Conservation (phyloP, 768 basidiomycete species). For the Leccinellum rugosiceps region DNA sequence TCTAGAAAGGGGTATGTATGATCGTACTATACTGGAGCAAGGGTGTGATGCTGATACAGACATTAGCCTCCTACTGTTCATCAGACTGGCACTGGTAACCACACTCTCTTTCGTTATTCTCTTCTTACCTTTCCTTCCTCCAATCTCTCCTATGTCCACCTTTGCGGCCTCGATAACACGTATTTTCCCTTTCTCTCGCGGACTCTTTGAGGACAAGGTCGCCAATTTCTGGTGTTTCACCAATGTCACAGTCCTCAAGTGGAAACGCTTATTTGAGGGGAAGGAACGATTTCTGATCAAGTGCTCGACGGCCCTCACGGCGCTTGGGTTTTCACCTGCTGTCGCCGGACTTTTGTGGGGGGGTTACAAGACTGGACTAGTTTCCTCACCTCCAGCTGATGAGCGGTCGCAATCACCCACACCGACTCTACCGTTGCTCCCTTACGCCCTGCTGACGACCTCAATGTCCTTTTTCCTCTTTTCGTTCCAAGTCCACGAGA, state of each 20-base stretch:
- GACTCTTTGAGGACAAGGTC: constrained; percentile 93
- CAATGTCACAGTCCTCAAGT: constrained; percentile 79
- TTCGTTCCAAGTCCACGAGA: constrained; percentile 97
- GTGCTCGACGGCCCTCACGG: constrained; percentile 64
- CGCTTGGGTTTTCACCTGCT: constrained; percentile 64
- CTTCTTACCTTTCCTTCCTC: constrained; percentile 78
- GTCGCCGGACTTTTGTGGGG: constrained; percentile 45
- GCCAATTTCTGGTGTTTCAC: constrained; percentile 98
- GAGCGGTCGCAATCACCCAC: constrained; percentile 30
- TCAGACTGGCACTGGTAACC: constrained; percentile 64
- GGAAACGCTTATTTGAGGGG: constrained; percentile 45
- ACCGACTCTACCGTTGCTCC: constrained; percentile 66
- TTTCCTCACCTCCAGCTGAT: background rate
- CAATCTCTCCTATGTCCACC: constrained; percentile 47
- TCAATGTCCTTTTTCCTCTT: constrained; percentile 95
- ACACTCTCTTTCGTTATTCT: constrained; percentile 59
- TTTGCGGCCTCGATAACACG: constrained; percentile 68
- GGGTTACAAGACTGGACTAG: constrained; percentile 31
- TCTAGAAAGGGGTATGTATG: constrained; percentile 56
- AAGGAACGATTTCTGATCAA: constrained; percentile 56
- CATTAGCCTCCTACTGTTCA: constrained; percentile 50
- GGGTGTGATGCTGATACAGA: constrained; percentile 1
- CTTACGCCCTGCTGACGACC: constrained; percentile 74
- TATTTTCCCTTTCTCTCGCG: constrained; percentile 90
- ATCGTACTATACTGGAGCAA: background rate